Conservation (phyloP, 2,329 filamentous ascomycete species). For the Rutstroemia sp. region DNA sequence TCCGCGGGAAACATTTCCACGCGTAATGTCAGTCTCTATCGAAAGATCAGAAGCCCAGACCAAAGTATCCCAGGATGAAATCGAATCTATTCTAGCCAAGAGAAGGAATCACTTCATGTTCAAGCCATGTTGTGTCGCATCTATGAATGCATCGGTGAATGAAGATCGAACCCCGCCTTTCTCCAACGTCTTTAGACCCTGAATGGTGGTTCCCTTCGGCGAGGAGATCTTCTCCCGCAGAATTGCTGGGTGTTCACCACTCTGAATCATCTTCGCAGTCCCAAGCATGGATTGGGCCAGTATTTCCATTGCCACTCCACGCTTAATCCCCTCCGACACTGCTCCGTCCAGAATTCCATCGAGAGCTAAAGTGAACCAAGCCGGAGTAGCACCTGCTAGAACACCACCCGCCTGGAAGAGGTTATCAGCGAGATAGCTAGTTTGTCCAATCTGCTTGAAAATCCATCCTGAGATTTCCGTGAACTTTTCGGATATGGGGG, state of each 20-base stretch:
- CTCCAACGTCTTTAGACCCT: conserved; percentile 7
- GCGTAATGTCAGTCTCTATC: too few species aligned
- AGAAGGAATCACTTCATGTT: conserved; percentile 1
- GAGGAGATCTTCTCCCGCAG: conserved; percentile 7
- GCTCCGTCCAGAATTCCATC: conserved; percentile 8
- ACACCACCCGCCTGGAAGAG: conserved; percentile 4
- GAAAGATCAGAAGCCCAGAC: not conserved
- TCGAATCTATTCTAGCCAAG: not conserved
- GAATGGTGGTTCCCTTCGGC: conserved; percentile 5
- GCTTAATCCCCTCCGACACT: conserved; percentile 6
- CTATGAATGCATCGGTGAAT: conserved; percentile 6
- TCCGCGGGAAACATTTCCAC: too few species aligned
- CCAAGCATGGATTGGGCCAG: conserved; percentile 8
- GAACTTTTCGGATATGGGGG: not conserved
- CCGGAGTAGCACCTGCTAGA: conserved; percentile 6
- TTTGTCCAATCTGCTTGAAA: conserved; percentile 1
- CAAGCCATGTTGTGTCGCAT: conserved; percentile 3
- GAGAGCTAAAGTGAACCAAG: conserved; percentile 6
- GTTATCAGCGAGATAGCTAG: conserved; percentile 5
- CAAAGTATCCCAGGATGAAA: not conserved
- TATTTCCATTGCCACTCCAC: conserved; percentile 2
- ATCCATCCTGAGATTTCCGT: conserved; percentile 3
- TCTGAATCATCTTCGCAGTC: conserved; percentile 6
- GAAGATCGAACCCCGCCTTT: conserved; percentile 7
- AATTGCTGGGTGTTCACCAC: conserved; percentile 9